phyloP scores from a whole-genome alignment of 345 rosid genomes.

The Trapa incisa region DNA sequence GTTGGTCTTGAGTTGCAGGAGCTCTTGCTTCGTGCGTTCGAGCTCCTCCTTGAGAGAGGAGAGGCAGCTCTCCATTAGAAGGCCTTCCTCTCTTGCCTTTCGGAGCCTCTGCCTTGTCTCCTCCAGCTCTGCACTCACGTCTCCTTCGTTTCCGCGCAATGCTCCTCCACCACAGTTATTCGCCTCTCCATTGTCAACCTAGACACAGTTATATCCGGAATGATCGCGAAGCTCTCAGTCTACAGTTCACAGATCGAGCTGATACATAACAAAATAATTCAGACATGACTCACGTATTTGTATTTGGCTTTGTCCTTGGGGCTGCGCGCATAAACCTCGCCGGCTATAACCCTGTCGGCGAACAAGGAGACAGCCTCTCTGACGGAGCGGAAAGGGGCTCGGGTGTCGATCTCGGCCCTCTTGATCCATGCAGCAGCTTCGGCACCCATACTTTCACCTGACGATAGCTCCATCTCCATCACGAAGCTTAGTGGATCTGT shows the following conservation, averaged over 20 bases:
- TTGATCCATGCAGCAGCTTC: background rate
- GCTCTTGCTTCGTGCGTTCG: conserved; percentile 56
- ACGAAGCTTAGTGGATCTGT: background rate
- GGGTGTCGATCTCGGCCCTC: conserved; percentile 15
- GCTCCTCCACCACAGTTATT: conserved; percentile 12
- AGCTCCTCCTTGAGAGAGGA: conserved; percentile 64
- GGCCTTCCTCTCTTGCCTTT: conserved; percentile 58
- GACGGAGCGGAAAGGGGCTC: conserved; percentile 16
- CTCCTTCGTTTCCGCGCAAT: conserved; percentile 9
- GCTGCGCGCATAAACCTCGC: conserved; percentile 11
- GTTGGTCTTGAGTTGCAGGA: conserved; percentile 29
- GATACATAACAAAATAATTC: background rate
- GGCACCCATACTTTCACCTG: background rate
- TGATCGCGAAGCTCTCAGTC: too few relatives aligned
- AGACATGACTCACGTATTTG: conserved; percentile 7
- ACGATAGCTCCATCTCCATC: background rate
- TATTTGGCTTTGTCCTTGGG: background rate
- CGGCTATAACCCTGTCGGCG: conserved; percentile 9
- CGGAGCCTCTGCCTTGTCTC: conserved; percentile 61
- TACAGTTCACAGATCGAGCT: too few relatives aligned
- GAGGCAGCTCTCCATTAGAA: conserved; percentile 40
- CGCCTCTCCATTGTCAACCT: conserved; percentile 1
- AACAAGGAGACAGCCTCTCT: conserved; percentile 18
- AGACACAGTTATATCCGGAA: background rate
- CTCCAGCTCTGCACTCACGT: conserved; percentile 43